Evolutionary conservation across 108 stramenopile species (phyloP).

Genomic region (Conticribra guillardii): DNA sequence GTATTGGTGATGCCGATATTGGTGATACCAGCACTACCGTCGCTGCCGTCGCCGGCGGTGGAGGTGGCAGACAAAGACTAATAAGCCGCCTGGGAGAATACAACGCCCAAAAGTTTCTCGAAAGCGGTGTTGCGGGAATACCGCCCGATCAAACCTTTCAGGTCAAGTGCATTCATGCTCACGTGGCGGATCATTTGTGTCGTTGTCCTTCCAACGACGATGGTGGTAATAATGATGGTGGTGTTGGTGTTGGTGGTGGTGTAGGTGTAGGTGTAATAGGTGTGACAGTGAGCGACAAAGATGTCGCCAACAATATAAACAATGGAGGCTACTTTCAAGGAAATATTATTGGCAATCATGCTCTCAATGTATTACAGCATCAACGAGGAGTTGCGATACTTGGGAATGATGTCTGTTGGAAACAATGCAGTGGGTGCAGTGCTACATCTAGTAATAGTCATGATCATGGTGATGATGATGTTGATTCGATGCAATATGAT

Average conservation of each 20-base stretch:
- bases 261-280: too few relatives aligned
- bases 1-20: too few relatives aligned
- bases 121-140: conserved; percentile 33
- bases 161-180: conserved; percentile 43
- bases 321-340: neutral
- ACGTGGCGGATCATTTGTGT: conserved; percentile 45
- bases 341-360: conserved; percentile 26
- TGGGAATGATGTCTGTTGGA: conserved; percentile 40
- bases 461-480: too few relatives aligned
- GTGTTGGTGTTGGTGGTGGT: too few relatives aligned
- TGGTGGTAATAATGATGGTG: neutral
- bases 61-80: conserved; percentile 16
- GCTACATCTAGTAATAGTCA: too few relatives aligned
- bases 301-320: neutral
- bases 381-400: conserved; percentile 19
- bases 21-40: too few relatives aligned
- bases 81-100: conserved; percentile 20
- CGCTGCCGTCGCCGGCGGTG: too few relatives aligned
- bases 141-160: conserved; percentile 15
- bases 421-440: conserved; percentile 26
- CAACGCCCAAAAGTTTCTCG: conserved; percentile 30
- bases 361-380: conserved; percentile 20
- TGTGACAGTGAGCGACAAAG: too few relatives aligned
- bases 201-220: conserved; percentile 10
- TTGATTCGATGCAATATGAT: too few relatives aligned